Evolutionary conservation across 768 basidiomycete genomes (phyloP).

Genomic region (Termitomyces sp.): DNA sequence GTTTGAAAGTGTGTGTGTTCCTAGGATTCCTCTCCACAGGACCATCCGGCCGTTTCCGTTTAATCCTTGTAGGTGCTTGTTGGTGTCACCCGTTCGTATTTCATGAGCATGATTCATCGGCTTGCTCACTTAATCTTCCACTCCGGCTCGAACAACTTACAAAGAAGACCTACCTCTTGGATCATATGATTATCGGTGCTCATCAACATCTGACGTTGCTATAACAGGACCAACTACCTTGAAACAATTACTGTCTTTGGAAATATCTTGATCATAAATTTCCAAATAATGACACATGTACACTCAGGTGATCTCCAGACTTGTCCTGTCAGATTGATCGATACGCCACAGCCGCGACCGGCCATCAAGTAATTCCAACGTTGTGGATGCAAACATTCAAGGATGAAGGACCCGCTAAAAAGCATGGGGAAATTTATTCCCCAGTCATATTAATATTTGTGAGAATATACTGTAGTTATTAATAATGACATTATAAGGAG

Average conservation of each 20-base stretch:
- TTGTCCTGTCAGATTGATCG: slow-evolving; percentile 4
- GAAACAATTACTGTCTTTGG: neutral
- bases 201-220: slow-evolving; percentile 11
- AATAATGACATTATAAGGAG: slow-evolving; percentile 1
- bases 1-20: neutral
- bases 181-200: slow-evolving; percentile 3
- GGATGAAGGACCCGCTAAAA: neutral
- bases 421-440: neutral
- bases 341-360: slow-evolving; percentile 12
- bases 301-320: slow-evolving; percentile 6
- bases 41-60: slow-evolving; percentile 10
- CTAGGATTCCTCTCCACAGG: neutral
- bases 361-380: neutral
- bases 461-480: neutral
- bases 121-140: neutral
- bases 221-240: slow-evolving; percentile 1
- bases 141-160: slow-evolving; percentile 1
- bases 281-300: neutral
- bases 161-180: slow-evolving; percentile 2
- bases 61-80: neutral
- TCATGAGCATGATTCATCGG: no score
- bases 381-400: neutral
- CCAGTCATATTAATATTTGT: neutral
- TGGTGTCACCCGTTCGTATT: neutral
- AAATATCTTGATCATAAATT: neutral